These are phyloP conservation scores for Polyporus arcularius DNA, from an alignment of 768 basidiomycete species.

Conservation along the genomic window DNA sequence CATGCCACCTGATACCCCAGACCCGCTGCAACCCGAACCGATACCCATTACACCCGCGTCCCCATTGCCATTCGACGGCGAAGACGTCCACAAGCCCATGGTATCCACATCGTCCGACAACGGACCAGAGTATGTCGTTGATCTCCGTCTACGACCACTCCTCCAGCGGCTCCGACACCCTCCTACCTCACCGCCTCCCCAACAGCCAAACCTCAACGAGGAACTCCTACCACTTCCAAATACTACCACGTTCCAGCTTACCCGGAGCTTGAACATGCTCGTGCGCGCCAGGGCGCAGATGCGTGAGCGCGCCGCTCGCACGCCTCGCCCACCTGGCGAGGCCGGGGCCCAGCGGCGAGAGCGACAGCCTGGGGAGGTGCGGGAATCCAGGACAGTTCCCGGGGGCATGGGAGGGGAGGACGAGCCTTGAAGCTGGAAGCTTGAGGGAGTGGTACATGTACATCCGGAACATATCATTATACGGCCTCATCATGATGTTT, in stretches of 20 bases:
- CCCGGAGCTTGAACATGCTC: slow-evolving; percentile 45
- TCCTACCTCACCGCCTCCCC: slow-evolving; percentile 35
- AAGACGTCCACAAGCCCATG: slow-evolving; percentile 10
- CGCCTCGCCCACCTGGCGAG: slow-evolving; percentile 12
- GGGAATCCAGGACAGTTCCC: slow-evolving; percentile 23
- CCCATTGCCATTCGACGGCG: slow-evolving; percentile 12
- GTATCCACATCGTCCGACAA: slow-evolving; percentile 20
- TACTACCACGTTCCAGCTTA: slow-evolving; percentile 51
- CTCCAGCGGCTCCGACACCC: slow-evolving; percentile 60
- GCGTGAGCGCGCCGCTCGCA: slow-evolving; percentile 32
- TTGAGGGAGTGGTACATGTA: neutral
- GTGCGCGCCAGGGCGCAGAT: slow-evolving; percentile 49
- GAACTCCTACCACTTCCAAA: slow-evolving; percentile 28
- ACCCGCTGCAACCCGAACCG: slow-evolving; percentile 37
- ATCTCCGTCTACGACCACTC: slow-evolving; percentile 58
- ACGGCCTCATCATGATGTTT: neutral
- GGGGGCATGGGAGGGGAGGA: slow-evolving; percentile 10
- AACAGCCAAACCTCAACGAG: neutral
- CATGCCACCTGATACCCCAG: slow-evolving; percentile 42
- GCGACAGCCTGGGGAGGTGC: slow-evolving; percentile 38
- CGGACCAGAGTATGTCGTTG: slow-evolving; percentile 54
- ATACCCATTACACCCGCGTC: slow-evolving; percentile 32
- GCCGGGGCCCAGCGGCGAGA: slow-evolving; percentile 19
- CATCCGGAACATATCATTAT: neutral
- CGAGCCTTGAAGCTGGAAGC: neutral